Base-by-base conservation (phyloP, 2,329 filamentous ascomycete species). In the Exutisphaerella laricina region DNA sequence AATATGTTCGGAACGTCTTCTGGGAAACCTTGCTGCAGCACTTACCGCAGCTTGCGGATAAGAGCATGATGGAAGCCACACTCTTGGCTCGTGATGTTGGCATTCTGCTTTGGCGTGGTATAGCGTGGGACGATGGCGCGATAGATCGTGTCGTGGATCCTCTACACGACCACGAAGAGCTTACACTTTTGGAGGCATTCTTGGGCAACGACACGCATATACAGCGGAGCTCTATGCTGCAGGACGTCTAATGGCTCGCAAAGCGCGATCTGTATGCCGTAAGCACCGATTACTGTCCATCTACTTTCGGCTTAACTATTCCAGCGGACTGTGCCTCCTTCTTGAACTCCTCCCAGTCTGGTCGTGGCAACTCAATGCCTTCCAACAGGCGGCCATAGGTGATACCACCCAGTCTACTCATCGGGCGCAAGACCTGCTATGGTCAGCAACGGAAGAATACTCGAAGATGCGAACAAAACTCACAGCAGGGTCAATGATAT, bases 381-480 rank as follows among this genome's bases (percentile, higher is more conserved):
- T 89, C 80, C 0, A 76, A 80, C 0, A 77, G 70, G 31, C 88
- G 75, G 0, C 75, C 84, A 62, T 95, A 97, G 0, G 84, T 84
- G 56, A 96, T 94, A 1, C 90, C 90, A 18, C 90, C 90, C 17
- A 96, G 58, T 26, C 90, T 78, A 51, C 79, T 79, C 12, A 95
- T 74, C 0, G 90, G 88, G 49, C 78, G 78, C 43, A 96, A 67
- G 6, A 94, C 73, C 68, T 82, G 41, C 12, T 21, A 37, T 16
- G 10, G 38, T 50, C 40, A 56, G 46, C 23, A n/a, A n/a, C 7
- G 30, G 4, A 39, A 4, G 2, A 2, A 12, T 6, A 26, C 23
- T 26, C 12, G 12, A 26, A 6, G 12, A 7, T 6, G 25, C 12
- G 21, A n/a, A 12, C 42, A 43, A 14, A 30, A 26, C 75, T 68